Percentiles rank a stretch among this genome's conserved stretches.
These are phyloP conservation scores for Candida nemodendra DNA, from an alignment of 805 yeast genomes.

Conservation along the genomic window DNA sequence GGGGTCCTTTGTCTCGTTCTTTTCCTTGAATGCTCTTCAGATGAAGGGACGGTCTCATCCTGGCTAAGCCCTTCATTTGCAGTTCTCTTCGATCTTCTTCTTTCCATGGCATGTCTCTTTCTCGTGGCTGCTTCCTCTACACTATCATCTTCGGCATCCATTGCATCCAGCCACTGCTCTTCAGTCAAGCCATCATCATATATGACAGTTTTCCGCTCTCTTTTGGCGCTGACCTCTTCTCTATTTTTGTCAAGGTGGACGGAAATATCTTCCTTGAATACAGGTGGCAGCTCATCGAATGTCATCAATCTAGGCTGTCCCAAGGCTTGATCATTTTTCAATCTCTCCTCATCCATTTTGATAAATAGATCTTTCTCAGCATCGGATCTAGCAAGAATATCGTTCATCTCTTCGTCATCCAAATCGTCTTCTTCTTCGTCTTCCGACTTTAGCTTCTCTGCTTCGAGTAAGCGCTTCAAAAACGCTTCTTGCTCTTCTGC, in stretches of 20 bases:
- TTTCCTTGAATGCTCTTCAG: slow-evolving; percentile 6
- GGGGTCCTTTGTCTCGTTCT: slow-evolving; percentile 5
- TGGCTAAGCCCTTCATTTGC: slow-evolving; percentile 24
- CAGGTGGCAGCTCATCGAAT: slow-evolving; percentile 74
- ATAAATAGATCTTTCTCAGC: slow-evolving; percentile 56
- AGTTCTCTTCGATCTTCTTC: slow-evolving; percentile 37
- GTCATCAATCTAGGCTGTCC: slow-evolving; percentile 53
- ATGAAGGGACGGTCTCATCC: slow-evolving; percentile 12
- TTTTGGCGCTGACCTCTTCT: slow-evolving; percentile 49
- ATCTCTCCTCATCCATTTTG: slow-evolving; percentile 60
- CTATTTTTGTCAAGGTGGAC: slow-evolving; percentile 41
- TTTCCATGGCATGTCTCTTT: slow-evolving; percentile 44
- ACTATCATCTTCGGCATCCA: slow-evolving; percentile 69
- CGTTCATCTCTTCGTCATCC: slow-evolving; percentile 66
- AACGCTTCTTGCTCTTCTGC: slow-evolving; percentile 85
- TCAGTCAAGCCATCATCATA: slow-evolving; percentile 72
- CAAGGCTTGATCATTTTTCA: slow-evolving; percentile 31
- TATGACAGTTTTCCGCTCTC: slow-evolving; percentile 60
- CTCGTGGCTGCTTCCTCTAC: slow-evolving; percentile 59
- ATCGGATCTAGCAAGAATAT: slow-evolving; percentile 66
- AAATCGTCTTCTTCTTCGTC: slow-evolving; percentile 51
- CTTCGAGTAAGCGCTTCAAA: slow-evolving; percentile 67
- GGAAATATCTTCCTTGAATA: slow-evolving; percentile 64
- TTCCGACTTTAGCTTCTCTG: slow-evolving; percentile 51
- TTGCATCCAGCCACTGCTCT: slow-evolving; percentile 76